Percentiles rank a stretch among this genome's conserved stretches.
These are phyloP conservation scores for Metschnikowia kofuensis DNA, from an alignment of 805 yeast species.

Conservation along the genomic window DNA sequence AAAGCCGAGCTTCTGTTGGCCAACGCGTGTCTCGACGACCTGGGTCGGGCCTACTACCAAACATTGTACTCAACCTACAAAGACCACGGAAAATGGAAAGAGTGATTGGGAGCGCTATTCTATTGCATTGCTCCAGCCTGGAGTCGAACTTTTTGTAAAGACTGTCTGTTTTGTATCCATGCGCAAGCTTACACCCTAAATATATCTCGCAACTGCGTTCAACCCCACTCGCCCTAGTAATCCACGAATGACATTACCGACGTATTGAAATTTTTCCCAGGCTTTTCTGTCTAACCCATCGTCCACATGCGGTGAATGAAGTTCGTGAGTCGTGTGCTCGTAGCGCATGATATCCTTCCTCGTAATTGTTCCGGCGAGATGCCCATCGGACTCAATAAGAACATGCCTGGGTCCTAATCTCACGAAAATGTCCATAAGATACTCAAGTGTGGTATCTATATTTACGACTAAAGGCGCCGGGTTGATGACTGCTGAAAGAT, in stretches of 20 bases:
- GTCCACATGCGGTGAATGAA: conserved; percentile 16
- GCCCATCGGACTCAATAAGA: conserved; percentile 60
- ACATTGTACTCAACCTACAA: conserved; percentile 69
- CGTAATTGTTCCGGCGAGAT: conserved; percentile 71
- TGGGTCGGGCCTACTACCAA: conserved; percentile 67
- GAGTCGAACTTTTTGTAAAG: too few relatives aligned
- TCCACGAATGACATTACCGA: conserved; percentile 1
- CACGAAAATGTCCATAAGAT: conserved; percentile 64
- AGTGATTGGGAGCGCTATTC: not conserved
- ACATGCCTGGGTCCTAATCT: conserved; percentile 79
- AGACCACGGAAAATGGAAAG: conserved; percentile 80
- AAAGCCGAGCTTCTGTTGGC: conserved; percentile 60
- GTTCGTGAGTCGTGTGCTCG: conserved; percentile 40
- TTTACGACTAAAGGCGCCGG: conserved; percentile 61
- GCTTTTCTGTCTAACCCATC: conserved; percentile 30
- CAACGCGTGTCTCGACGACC: conserved; percentile 62
- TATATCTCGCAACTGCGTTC: conserved; percentile 1
- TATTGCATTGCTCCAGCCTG: too few relatives aligned
- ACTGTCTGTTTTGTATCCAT: too few relatives aligned
- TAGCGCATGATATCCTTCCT: conserved; percentile 78
- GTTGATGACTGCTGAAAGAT: conserved; percentile 39
- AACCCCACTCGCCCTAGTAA: conserved; percentile 1
- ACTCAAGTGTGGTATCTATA: conserved; percentile 53
- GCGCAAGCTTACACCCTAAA: not conserved
- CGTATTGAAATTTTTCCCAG: conserved; percentile 25